Conservation (phyloP, 305 asterid species). For the Fraxinus sp. region DNA sequence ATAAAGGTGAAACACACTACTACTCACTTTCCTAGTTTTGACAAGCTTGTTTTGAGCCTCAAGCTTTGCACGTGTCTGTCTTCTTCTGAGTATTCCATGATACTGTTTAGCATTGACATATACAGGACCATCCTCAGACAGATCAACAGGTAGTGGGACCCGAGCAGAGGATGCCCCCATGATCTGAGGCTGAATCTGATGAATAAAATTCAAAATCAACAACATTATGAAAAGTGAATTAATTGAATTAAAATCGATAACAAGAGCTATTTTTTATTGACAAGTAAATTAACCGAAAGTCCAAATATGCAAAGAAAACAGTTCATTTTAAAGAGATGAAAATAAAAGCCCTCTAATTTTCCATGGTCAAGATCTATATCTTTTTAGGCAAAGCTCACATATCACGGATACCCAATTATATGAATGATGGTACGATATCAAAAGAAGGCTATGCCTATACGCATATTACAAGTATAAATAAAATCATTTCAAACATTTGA, state of each 20-base stretch:
- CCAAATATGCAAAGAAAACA: neutral
- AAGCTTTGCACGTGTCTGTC: constrained; percentile 81
- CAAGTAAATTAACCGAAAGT: neutral
- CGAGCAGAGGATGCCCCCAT: constrained; percentile 54
- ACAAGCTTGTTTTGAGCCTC: constrained; percentile 85
- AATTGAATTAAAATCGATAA: neutral
- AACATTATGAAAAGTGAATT: neutral
- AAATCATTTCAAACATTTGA: neutral
- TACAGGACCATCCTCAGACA: constrained; percentile 81
- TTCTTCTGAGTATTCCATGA: constrained; percentile 73
- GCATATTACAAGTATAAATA: neutral
- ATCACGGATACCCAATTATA: neutral
- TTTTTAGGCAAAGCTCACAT: neutral
- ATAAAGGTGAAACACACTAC: neutral
- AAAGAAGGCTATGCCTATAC: neutral
- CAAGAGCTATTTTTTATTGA: neutral
- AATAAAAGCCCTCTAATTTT: neutral
- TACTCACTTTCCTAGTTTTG: constrained; percentile 66
- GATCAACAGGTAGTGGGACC: constrained; percentile 64
- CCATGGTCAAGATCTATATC: neutral
- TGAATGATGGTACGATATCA: neutral
- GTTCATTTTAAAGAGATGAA: neutral
- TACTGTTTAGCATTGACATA: constrained; percentile 82
- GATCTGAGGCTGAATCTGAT: constrained; percentile 55
- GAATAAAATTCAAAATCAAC: neutral